phyloP scores from a whole-genome alignment of 139 green algal species.

The Chlamydomonas urium region DNA sequence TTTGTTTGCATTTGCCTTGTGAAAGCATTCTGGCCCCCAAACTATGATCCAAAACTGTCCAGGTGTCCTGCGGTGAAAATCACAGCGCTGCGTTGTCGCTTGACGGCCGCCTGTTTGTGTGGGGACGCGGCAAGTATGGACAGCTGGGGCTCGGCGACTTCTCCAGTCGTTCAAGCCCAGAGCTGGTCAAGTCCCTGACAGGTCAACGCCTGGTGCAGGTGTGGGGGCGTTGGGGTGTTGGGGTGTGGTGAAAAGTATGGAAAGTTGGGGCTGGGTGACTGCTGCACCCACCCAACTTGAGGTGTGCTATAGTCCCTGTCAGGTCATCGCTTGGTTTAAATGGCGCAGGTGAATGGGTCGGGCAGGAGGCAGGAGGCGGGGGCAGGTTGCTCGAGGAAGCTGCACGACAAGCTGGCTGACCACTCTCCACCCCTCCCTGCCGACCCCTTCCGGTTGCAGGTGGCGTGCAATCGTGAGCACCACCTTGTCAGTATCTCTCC shows the following conservation, averaged over 20 bases:
- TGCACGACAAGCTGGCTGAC: no score
- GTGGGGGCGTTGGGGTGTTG: neutral
- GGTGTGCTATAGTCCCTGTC: neutral
- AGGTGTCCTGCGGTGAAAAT: conserved; percentile 63
- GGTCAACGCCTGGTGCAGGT: conserved; percentile 8
- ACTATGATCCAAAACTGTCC: no score
- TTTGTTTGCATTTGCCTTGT: neutral
- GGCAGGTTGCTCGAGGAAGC: no score
- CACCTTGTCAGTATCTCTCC: no score
- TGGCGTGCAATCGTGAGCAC: no score
- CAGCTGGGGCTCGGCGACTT: conserved; percentile 63
- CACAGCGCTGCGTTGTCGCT: conserved; percentile 64
- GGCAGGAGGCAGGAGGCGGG: neutral
- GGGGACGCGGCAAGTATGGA: conserved; percentile 70
- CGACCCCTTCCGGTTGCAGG: no score
- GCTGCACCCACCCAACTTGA: neutral
- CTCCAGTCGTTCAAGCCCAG: conserved; percentile 29
- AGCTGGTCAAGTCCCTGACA: conserved; percentile 34
- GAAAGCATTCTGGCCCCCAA: no score
- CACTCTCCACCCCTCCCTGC: no score
- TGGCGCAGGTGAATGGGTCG: neutral
- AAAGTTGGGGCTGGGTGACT: neutral
- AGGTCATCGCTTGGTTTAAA: neutral
- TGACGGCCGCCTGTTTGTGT: conserved; percentile 64
- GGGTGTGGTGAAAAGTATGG: neutral